Evolutionary conservation across 768 basidiomycete genomes (phyloP).

Genomic region (Suillus americanus): DNA sequence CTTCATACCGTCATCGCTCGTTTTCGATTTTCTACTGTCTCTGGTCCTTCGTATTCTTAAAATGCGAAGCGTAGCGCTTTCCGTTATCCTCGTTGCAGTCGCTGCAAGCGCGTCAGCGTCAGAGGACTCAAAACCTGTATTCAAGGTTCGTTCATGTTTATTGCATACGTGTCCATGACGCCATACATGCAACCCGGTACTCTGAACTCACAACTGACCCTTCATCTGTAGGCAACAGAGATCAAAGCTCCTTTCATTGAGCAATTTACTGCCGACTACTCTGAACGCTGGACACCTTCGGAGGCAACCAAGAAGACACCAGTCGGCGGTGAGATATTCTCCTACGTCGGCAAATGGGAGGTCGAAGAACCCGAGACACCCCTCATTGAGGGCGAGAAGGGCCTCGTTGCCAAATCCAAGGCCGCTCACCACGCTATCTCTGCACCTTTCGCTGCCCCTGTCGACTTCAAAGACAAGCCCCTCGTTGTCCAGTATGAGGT

Average conservation of each 20-base stretch:
- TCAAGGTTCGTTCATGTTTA: conserved; percentile 52
- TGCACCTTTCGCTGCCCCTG: conserved; percentile 74
- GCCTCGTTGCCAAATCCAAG: conserved; percentile 94
- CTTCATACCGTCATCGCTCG: conserved; percentile 36
- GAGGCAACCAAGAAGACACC: conserved; percentile 98
- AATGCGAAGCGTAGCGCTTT: conserved; percentile 90
- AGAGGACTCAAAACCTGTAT: conserved; percentile 62
- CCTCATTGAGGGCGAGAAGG: conserved; percentile 82
- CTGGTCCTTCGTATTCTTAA: conserved; percentile 64
- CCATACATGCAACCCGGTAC: conserved; percentile 8
- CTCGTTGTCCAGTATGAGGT: conserved; percentile 98
- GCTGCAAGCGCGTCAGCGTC: conserved; percentile 56
- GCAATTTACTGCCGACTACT: conserved; percentile 92
- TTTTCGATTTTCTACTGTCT: conserved; percentile 36
- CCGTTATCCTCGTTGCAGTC: conserved; percentile 64
- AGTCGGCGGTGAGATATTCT: conserved; percentile 93
- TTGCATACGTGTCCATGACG: conserved; percentile 5
- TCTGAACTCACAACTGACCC: conserved; percentile 8
- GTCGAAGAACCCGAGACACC: conserved; percentile 85
- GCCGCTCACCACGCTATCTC: conserved; percentile 99
- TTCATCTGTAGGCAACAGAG: conserved; percentile 55
- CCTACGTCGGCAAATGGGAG: conserved; percentile 96
- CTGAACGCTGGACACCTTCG: conserved; percentile 92
- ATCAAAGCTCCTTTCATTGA: conserved; percentile 92
- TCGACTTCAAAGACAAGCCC: conserved; percentile 82